Evolutionary conservation across 225 moss, liverwort and hornwort genomes (phyloP).

Genomic region (Marchantia polymorpha): DNA sequence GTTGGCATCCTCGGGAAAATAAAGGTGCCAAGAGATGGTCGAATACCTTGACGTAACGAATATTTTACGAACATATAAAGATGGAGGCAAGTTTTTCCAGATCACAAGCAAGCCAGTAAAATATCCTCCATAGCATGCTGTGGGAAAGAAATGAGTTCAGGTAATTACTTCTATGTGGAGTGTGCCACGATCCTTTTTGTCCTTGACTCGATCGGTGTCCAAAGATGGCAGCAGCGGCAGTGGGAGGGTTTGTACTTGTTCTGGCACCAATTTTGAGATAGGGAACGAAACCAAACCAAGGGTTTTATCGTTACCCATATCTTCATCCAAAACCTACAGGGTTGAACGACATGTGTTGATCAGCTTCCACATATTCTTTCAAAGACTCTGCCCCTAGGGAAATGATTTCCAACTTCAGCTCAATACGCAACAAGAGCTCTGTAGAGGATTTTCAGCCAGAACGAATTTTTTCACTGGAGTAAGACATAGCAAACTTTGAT

Average conservation of each 20-base stretch:
- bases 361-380: background rate
- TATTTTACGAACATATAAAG: background rate
- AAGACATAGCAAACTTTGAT: background rate
- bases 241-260: conserved; percentile 38
- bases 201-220: conserved; percentile 75
- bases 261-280: conserved; percentile 53
- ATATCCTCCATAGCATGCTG: background rate
- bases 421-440: too few species aligned
- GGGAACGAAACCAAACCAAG: conserved; percentile 57
- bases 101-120: background rate
- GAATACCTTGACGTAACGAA: background rate
- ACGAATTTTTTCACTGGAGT: too few species aligned
- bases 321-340: too few species aligned
- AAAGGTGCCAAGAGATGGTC: background rate
- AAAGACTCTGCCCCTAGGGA: background rate
- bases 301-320: conserved; percentile 59
- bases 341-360: too few species aligned
- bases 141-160: background rate
- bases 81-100: background rate
- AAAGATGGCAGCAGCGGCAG: conserved; percentile 45
- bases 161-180: conserved; percentile 66
- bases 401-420: too few species aligned
- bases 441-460: background rate
- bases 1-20: background rate
- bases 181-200: conserved; percentile 84